These are phyloP conservation scores for Pleurotus djamor DNA, from an alignment of 768 basidiomycete species.

Conservation along the genomic window DNA sequence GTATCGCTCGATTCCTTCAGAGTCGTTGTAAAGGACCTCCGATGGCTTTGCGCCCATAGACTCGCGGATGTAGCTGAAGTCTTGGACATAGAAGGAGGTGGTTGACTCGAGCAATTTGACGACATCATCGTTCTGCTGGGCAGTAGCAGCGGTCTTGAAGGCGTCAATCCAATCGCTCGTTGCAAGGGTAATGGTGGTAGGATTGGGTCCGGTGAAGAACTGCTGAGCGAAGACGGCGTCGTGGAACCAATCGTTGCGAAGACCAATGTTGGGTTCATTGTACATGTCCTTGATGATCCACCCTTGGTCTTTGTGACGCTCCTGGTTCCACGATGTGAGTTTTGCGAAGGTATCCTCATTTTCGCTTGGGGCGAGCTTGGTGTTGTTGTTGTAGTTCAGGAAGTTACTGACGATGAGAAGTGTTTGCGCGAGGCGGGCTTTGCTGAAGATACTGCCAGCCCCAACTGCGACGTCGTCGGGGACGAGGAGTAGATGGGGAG, in stretches of 20 bases:
- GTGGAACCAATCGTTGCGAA: conserved; percentile 25
- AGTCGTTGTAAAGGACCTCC: conserved; percentile 5
- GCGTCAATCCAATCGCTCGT: conserved; percentile 15
- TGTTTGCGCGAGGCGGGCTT: conserved; percentile 12
- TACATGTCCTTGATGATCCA: conserved; percentile 16
- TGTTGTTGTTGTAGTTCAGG: background rate
- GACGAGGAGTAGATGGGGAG: conserved; percentile 16
- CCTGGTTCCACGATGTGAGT: conserved; percentile 14
- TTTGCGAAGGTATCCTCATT: conserved; percentile 12
- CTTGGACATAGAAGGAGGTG: conserved; percentile 17
- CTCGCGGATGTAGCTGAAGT: conserved; percentile 22
- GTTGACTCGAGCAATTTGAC: conserved; percentile 9
- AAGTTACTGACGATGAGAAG: conserved; percentile 6
- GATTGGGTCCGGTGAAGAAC: conserved; percentile 25
- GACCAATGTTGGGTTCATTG: conserved; percentile 22
- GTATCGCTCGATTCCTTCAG: conserved; percentile 14
- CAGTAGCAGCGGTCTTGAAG: conserved; percentile 13
- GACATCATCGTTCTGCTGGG: conserved; percentile 12
- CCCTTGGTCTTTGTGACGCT: conserved; percentile 8
- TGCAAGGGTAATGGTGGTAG: conserved; percentile 21
- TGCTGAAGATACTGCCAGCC: conserved; percentile 14
- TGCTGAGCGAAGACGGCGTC: conserved; percentile 27
- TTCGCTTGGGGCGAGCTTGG: conserved; percentile 6
- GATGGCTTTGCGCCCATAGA: conserved; percentile 13
- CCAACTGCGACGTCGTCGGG: conserved; percentile 8